phyloP scores from a whole-genome alignment of 169 alveolate species.

The Pseudocohnilembus persalinus region DNA sequence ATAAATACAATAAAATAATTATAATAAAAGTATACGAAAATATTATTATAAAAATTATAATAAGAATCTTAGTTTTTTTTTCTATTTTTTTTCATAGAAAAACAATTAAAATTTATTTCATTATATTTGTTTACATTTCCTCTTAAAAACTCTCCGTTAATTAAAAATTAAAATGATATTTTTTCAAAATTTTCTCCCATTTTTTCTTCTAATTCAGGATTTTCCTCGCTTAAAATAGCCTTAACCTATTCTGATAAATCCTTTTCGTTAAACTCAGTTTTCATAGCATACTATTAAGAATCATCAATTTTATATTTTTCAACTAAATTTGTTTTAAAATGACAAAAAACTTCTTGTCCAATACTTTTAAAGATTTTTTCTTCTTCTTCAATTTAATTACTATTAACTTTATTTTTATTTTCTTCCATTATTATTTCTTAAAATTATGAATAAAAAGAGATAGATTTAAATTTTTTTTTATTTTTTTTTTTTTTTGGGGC shows the following conservation, averaged over 20 bases:
- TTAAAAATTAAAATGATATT: conserved; percentile 8
- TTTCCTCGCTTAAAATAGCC: conserved; percentile 8
- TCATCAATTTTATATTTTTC: conserved; percentile 23
- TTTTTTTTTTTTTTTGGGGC: neutral
- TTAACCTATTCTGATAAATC: neutral
- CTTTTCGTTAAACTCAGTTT: conserved; percentile 7
- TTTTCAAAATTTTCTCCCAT: neutral
- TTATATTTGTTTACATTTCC: conserved; percentile 16
- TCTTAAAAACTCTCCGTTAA: conserved; percentile 12
- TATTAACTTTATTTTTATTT: too few relatives aligned
- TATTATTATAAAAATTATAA: too few relatives aligned
- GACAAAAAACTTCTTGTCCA: conserved; percentile 7
- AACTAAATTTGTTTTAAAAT: conserved; percentile 19
- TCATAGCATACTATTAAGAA: neutral
- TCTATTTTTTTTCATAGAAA: too few relatives aligned
- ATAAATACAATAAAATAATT: too few relatives aligned
- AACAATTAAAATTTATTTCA: too few relatives aligned
- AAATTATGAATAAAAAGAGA: too few relatives aligned
- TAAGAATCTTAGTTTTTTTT: too few relatives aligned
- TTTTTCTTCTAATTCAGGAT: neutral
- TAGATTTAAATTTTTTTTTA: too few relatives aligned
- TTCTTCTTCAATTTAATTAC: neutral
- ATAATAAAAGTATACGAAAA: too few relatives aligned
- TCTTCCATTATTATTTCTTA: too few relatives aligned
- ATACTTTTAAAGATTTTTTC: conserved; percentile 18